These are phyloP conservation scores for Aspergillus amoenus DNA, from an alignment of 2,329 filamentous ascomycete species.

Conservation along the genomic window DNA sequence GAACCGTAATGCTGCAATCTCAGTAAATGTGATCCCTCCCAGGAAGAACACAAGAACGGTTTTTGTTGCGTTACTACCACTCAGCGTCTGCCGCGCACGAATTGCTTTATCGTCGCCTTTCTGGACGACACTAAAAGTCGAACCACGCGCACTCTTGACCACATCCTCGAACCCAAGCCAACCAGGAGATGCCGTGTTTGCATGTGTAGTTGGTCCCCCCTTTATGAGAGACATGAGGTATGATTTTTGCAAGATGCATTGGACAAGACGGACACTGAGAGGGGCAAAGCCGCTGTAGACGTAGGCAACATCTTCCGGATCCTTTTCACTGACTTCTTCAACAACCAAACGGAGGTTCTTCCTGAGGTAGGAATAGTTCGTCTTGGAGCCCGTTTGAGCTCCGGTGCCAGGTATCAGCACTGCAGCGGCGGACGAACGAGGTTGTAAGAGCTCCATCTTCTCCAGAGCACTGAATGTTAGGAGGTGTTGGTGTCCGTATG, in stretches of 20 bases:
- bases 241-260: constrained; percentile 89
- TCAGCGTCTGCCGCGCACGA: constrained; percentile 78
- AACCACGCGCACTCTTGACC: constrained; percentile 80
- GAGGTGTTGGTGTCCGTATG: constrained; percentile 92
- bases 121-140: constrained; percentile 88
- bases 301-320: constrained; percentile 94
- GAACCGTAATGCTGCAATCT: constrained; percentile 90
- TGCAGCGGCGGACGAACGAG: constrained; percentile 73
- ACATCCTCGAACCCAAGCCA: constrained; percentile 94
- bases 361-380: constrained; percentile 85
- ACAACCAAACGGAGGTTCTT: constrained; percentile 86
- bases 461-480: constrained; percentile 86
- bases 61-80: constrained; percentile 72
- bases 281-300: constrained; percentile 97
- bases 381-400: constrained; percentile 65
- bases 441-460: constrained; percentile 81
- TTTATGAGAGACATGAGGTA: constrained; percentile 71
- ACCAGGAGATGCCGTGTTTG: constrained; percentile 66
- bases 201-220: constrained; percentile 56
- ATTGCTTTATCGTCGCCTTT: constrained; percentile 91
- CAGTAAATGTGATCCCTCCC: constrained; percentile 93
- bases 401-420: constrained; percentile 76
- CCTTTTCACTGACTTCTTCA: constrained; percentile 93
- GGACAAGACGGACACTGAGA: constrained; percentile 83
- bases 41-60: constrained; percentile 95